Evolutionary conservation across 2,329 filamentous ascomycete genomes (phyloP).

Genomic region (Harringtonia lauricola): DNA sequence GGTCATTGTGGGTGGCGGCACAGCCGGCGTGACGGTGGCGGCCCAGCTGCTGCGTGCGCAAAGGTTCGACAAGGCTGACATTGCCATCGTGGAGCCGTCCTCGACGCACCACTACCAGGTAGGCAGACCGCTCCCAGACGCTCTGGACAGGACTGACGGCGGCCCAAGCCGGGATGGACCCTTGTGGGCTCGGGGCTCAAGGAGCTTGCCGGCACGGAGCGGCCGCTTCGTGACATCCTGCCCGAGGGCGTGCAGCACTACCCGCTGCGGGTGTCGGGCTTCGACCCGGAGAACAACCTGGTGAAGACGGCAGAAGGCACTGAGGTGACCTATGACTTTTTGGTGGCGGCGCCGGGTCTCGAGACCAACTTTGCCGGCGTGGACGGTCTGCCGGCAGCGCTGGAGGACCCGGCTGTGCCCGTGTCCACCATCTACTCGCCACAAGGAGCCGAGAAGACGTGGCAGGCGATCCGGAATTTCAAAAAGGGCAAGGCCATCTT

Average conservation of each 20-base stretch:
- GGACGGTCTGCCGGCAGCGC: slow-evolving; percentile 45
- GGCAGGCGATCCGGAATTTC: slow-evolving; percentile 35
- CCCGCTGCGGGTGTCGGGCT: slow-evolving; percentile 34
- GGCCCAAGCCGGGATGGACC: slow-evolving; percentile 62
- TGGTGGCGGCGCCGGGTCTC: slow-evolving; percentile 51
- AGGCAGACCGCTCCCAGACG: no score
- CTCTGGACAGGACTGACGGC: no score
- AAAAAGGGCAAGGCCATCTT: slow-evolving; percentile 43
- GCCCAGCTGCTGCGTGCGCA: slow-evolving; percentile 55
- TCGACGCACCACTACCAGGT: slow-evolving; percentile 56
- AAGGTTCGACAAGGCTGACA: slow-evolving; percentile 45
- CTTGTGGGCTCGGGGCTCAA: slow-evolving; percentile 57
- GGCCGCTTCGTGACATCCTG: slow-evolving; percentile 37
- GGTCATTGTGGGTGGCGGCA: slow-evolving; percentile 32
- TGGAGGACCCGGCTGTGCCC: slow-evolving; percentile 31
- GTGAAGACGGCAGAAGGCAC: slow-evolving; percentile 44
- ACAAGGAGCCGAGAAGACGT: slow-evolving; percentile 41
- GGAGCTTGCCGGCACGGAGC: slow-evolving; percentile 44
- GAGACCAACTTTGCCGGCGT: slow-evolving; percentile 37
- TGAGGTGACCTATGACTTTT: slow-evolving; percentile 49
- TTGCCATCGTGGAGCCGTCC: slow-evolving; percentile 53
- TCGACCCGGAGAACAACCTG: slow-evolving; percentile 44
- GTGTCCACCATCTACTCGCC: slow-evolving; percentile 47
- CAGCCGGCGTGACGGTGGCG: slow-evolving; percentile 53
- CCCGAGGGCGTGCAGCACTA: slow-evolving; percentile 53